A percentile compares a stretch with the other conserved stretches of the same genome.
These are phyloP conservation scores for Nissolia schottii DNA, from an alignment of 306 rosid genomes.

Conservation along the genomic window DNA sequence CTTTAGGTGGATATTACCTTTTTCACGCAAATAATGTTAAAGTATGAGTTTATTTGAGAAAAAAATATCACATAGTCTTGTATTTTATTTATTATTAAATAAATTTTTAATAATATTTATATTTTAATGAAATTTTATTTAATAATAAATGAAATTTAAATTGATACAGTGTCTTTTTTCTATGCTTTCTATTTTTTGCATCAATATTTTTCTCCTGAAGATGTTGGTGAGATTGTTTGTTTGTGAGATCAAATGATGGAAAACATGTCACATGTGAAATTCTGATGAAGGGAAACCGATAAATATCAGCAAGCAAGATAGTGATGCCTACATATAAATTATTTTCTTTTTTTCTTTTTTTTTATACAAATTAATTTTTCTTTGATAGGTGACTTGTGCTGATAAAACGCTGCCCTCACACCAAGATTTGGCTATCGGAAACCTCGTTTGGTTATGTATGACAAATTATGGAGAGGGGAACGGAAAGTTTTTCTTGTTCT, in stretches of 20 bases:
- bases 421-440: constrained; percentile 16
- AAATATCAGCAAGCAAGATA: neutral
- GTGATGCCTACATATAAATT: neutral
- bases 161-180: too few species aligned
- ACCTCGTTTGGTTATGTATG: constrained; percentile 13
- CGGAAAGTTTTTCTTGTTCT: constrained; percentile 13
- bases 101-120: too few species aligned
- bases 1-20: too few species aligned
- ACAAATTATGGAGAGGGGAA: neutral
- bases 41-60: too few species aligned
- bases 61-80: too few species aligned
- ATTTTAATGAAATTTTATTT: too few species aligned
- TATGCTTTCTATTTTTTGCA: neutral
- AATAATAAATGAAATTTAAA: too few species aligned
- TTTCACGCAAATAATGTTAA: too few species aligned
- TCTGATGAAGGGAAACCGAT: neutral
- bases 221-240: neutral
- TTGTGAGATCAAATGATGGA: neutral
- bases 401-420: constrained; percentile 16
- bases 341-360: neutral
- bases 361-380: too few species aligned
- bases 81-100: too few species aligned
- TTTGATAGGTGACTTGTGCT: neutral
- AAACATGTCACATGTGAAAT: constrained; percentile 9
- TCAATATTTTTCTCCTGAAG: too few species aligned